These are phyloP conservation scores for Phanerochaete sordida DNA, from an alignment of 768 basidiomycete species.

Conservation along the genomic window DNA sequence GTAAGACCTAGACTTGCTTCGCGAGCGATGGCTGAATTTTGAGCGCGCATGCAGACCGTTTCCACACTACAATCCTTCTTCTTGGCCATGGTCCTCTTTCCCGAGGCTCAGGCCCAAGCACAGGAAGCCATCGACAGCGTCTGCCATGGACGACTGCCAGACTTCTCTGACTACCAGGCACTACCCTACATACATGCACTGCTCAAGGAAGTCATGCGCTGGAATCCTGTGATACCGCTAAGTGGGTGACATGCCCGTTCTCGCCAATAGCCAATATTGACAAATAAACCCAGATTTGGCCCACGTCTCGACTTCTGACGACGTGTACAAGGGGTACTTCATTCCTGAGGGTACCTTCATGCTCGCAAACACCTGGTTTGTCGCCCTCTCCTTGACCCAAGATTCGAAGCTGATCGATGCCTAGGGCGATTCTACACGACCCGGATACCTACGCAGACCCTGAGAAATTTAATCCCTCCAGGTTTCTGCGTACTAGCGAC, in stretches of 20 bases:
- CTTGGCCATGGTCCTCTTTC: slow-evolving; percentile 11
- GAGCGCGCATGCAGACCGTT: neutral
- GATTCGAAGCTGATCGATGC: neutral
- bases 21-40: neutral
- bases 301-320: slow-evolving; percentile 23
- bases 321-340: slow-evolving; percentile 26
- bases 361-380: slow-evolving; percentile 28
- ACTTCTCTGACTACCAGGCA: slow-evolving; percentile 7
- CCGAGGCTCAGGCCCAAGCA: slow-evolving; percentile 7
- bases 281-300: slow-evolving; percentile 17
- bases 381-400: neutral
- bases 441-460: slow-evolving; percentile 30
- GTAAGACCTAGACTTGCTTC: neutral
- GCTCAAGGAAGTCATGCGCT: neutral
- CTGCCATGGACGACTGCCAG: slow-evolving; percentile 9
- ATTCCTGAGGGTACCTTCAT: slow-evolving; percentile 28
- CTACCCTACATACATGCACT: slow-evolving; percentile 8
- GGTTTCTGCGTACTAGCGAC: slow-evolving; percentile 2
- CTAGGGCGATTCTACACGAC: slow-evolving; percentile 39
- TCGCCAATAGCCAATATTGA: neutral
- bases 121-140: slow-evolving; percentile 6
- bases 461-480: slow-evolving; percentile 20
- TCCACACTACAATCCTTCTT: slow-evolving; percentile 28
- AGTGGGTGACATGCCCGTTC: neutral
- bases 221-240: neutral